Evolutionary conservation across 768 basidiomycete genomes (phyloP), one percentile per base, ranked within the genome.

Genomic region (Hericium alpestre): DNA sequence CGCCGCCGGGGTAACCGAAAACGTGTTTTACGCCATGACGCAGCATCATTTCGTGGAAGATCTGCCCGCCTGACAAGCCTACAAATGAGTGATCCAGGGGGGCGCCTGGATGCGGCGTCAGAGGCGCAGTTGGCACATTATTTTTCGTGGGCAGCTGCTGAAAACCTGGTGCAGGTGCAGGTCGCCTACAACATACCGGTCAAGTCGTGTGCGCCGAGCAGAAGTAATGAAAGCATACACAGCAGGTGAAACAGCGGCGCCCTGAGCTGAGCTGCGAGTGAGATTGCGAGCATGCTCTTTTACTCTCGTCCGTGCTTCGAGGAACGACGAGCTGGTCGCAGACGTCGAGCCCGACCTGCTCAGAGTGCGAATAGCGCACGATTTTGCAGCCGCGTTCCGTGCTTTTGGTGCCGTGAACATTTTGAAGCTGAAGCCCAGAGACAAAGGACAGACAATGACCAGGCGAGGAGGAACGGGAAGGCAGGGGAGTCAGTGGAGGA

Each of bases 31-130:
- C 94, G 57, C 79, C 83, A 67, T 99, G 96, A 49, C 95, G 81
- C 59, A 94, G 84, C 91, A 99, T 95, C 95, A 99, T 98, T 73
- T 99, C 95, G 71, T 99, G 93, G 76, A 99, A 96, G 68, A 99
- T 97, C 71, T 97, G 82, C 25, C 95, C 95, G 12, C 95, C 95
- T 20, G 92, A 91, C 70, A 94, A 80, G 51, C 95, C 96, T 56
- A 98, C 79, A 66, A 99, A 98, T 8, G 88, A 86, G 65, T 84
- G 79, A 69, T 93, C 91, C 58, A 89, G 72, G 41, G 76, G 76
- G 20, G 74, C 72, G 60, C 74, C 76, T 1, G 79, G 76, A 27
- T 72, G 63, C 3, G 73, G 65, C 10, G 70, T 67, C 38, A 70
- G 60, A 1, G 70, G 62, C 56, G 74, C 67, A 58, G 70, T 68